phyloP scores from a whole-genome alignment of 257 asterid species.

The Solanum phureja region DNA sequence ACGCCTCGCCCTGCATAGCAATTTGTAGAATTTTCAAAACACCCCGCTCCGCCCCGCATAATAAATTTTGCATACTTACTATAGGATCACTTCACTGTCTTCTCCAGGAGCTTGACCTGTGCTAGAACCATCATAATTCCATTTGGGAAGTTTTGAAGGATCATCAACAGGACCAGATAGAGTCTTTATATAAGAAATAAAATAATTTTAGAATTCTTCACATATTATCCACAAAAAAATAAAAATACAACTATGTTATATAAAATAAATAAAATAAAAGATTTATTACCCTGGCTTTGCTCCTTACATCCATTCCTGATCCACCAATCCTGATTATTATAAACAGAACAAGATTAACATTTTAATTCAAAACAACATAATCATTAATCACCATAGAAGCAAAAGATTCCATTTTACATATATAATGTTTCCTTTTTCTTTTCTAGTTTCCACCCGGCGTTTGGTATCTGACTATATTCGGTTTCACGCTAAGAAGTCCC shows the following conservation, averaged over 20 bases:
- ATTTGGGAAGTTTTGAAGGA: slow-evolving; percentile 96
- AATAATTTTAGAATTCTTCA: not conserved
- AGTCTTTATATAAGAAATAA: slow-evolving; percentile 37
- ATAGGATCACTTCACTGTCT: slow-evolving; percentile 96
- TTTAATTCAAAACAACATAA: not conserved
- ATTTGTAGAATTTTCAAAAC: not conserved
- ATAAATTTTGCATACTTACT: slow-evolving; percentile 36
- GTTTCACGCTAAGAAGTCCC: not conserved
- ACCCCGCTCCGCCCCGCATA: accelerated
- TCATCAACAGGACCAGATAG: slow-evolving; percentile 70
- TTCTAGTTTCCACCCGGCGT: accelerated
- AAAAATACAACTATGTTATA: not conserved
- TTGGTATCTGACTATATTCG: not conserved
- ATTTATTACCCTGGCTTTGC: slow-evolving; percentile 76
- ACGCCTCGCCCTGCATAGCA: accelerated
- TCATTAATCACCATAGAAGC: not conserved
- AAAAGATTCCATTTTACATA: not conserved
- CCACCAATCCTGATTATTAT: slow-evolving; percentile 81
- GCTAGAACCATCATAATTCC: slow-evolving; percentile 99
- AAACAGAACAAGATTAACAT: not conserved
- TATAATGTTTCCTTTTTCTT: not conserved
- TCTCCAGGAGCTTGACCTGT: slow-evolving; percentile 99
- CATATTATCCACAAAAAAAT: not conserved
- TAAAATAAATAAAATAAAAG: not conserved
- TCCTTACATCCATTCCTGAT: slow-evolving; percentile 79